Evolutionary conservation across 176 grass and related monocot species (phyloP).

Genomic region (Alloteropsis semialata): DNA sequence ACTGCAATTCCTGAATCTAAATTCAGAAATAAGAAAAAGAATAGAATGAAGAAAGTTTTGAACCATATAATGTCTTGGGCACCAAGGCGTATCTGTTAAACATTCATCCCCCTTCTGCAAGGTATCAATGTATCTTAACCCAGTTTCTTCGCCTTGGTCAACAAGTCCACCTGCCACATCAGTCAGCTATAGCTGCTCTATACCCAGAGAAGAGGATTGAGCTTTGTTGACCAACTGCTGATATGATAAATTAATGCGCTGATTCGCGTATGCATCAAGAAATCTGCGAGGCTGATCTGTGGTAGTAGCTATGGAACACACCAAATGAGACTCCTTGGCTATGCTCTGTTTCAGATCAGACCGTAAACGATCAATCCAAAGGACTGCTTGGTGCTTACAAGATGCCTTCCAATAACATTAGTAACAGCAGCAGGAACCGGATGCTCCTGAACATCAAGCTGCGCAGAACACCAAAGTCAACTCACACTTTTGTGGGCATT

Average conservation of each 20-base stretch:
- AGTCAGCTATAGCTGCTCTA: slow-evolving; percentile 8
- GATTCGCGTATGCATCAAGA: neutral
- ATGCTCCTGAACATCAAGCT: neutral
- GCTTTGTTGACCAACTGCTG: neutral
- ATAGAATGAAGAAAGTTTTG: neutral
- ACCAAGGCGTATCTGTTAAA: slow-evolving; percentile 8
- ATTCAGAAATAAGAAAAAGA: neutral
- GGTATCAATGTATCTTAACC: neutral
- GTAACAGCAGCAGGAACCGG: neutral
- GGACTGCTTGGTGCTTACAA: neutral
- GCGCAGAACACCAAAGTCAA: neutral
- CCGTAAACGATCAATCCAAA: neutral
- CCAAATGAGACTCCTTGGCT: neutral
- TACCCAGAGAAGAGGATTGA: neutral
- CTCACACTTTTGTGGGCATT: neutral
- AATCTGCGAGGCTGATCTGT: neutral
- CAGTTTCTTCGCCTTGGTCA: slow-evolving; percentile 26
- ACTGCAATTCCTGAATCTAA: neutral
- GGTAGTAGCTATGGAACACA: neutral
- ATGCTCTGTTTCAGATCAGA: neutral
- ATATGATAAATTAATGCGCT: neutral
- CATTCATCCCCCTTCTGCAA: neutral
- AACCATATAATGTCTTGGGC: slow-evolving; percentile 9
- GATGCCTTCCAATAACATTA: neutral
- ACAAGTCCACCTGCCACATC: slow-evolving; percentile 23